These are phyloP conservation scores for Basidiobolus meristosporus DNA, from an alignment of 371 early-diverging fungal species.

Conservation along the genomic window DNA sequence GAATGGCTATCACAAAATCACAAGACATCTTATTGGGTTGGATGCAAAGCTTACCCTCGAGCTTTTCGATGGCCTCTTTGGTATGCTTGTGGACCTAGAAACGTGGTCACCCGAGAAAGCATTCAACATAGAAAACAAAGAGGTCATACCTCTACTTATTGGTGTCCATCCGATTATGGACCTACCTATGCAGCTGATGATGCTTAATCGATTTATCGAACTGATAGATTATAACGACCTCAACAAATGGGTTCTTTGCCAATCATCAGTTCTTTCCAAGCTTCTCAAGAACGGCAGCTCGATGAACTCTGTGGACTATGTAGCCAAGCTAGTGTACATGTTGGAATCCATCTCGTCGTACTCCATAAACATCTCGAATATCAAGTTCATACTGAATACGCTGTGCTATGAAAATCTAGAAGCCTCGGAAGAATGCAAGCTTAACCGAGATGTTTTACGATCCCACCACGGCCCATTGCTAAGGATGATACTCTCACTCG, in stretches of 20 bases:
- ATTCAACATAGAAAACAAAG: neutral
- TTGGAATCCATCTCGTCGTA: slow-evolving; percentile 6
- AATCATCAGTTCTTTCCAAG: slow-evolving; percentile 2
- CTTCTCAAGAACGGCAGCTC: slow-evolving; percentile 2
- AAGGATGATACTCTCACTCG: slow-evolving; percentile 5
- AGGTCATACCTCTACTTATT: slow-evolving; percentile 4
- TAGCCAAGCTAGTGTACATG: slow-evolving; percentile 4
- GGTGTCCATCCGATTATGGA: slow-evolving; percentile 4
- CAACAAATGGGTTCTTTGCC: slow-evolving; percentile 8
- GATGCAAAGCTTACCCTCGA: neutral
- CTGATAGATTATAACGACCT: slow-evolving; percentile 5
- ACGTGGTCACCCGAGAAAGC: neutral
- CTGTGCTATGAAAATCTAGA: slow-evolving; percentile 5
- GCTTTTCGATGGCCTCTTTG: slow-evolving; percentile 1
- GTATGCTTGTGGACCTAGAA: slow-evolving; percentile 1
- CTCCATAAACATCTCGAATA: slow-evolving; percentile 6
- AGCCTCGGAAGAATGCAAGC: neutral
- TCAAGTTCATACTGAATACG: slow-evolving; percentile 6
- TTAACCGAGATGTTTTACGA: neutral
- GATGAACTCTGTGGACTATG: neutral
- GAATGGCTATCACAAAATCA: slow-evolving; percentile 1
- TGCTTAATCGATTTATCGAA: slow-evolving; percentile 5
- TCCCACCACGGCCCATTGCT: slow-evolving; percentile 6
- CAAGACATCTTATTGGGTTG: neutral
- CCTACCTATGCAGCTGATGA: slow-evolving; percentile 1